Conservation (phyloP, 1,139 yeast species). For the Geotrichum fermentans region DNA sequence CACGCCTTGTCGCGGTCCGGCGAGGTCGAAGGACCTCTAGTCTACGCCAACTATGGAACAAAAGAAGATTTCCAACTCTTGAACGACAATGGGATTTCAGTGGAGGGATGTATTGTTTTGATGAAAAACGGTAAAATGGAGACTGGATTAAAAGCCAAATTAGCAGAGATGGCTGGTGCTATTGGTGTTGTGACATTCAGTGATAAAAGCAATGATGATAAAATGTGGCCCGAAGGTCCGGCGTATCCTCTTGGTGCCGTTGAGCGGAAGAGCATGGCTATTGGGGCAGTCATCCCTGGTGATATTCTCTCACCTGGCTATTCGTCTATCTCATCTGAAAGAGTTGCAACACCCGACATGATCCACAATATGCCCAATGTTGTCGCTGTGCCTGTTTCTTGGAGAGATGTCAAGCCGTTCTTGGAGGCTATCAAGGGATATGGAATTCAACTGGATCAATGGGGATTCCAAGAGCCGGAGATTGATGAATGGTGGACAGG, state of each 20-base stretch:
- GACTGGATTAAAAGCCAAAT: conserved; percentile 49
- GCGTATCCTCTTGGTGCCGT: conserved; percentile 34
- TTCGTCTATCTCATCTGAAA: conserved; percentile 43
- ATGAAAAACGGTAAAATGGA: conserved; percentile 55
- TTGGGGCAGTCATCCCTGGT: conserved; percentile 65
- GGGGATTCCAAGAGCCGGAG: conserved; percentile 33
- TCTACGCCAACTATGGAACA: conserved; percentile 65
- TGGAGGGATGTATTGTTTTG: conserved; percentile 49
- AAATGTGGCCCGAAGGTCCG: conserved; percentile 18
- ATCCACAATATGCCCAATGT: conserved; percentile 60
- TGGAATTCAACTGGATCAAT: conserved; percentile 42
- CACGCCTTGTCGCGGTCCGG: conserved; percentile 66
- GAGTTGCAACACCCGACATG: conserved; percentile 41
- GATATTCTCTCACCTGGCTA: conserved; percentile 78
- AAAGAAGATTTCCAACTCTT: conserved; percentile 51
- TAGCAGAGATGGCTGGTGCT: conserved; percentile 51
- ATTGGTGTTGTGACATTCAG: conserved; percentile 54
- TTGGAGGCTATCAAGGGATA: conserved; percentile 45
- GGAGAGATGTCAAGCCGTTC: conserved; percentile 57
- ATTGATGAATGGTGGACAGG: conserved; percentile 44
- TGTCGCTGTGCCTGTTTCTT: conserved; percentile 72
- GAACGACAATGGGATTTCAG: conserved; percentile 36
- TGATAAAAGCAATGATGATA: background rate
- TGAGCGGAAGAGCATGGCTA: conserved; percentile 61
- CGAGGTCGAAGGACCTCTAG: conserved; percentile 48